phyloP scores from a whole-genome alignment of 2,329 filamentous ascomycete genomes.

The Graphiopsis chlorocephala region DNA sequence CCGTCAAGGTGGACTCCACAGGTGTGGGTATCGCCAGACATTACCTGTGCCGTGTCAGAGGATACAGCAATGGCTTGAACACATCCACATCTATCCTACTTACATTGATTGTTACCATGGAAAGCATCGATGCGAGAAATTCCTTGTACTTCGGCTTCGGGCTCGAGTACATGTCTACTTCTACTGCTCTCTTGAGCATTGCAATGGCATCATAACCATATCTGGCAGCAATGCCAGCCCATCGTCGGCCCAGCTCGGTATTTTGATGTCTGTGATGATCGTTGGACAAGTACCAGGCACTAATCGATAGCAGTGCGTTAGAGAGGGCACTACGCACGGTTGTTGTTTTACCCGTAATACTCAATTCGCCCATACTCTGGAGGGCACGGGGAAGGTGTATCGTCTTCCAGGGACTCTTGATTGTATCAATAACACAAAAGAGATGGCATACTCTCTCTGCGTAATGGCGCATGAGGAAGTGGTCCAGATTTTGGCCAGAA shows the following conservation, averaged over 20 bases:
- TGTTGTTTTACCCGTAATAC: background rate
- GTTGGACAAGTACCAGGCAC: conserved; percentile 10
- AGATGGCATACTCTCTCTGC: conserved; percentile 10
- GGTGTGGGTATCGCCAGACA: conserved; percentile 9
- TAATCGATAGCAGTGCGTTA: background rate
- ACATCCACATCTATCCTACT: background rate
- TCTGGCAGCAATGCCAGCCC: background rate
- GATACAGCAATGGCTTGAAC: background rate
- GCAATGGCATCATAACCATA: conserved; percentile 8
- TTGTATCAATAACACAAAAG: conserved; percentile 8
- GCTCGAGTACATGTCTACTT: conserved; percentile 1
- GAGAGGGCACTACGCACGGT: background rate
- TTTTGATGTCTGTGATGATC: conserved; percentile 1
- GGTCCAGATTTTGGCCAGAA: background rate
- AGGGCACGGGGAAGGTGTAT: conserved; percentile 5
- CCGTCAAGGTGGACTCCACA: conserved; percentile 18
- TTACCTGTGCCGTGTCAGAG: background rate
- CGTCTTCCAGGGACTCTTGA: conserved; percentile 7
- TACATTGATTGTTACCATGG: conserved; percentile 10
- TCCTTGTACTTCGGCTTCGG: conserved; percentile 12
- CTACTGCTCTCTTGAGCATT: conserved; percentile 7
- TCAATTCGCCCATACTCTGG: background rate
- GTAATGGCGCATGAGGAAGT: conserved; percentile 10
- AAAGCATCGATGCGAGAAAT: conserved; percentile 9
- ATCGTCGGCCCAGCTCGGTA: background rate